phyloP scores from a whole-genome alignment of 2,329 filamentous ascomycete species.

The Epichloe scottii region DNA sequence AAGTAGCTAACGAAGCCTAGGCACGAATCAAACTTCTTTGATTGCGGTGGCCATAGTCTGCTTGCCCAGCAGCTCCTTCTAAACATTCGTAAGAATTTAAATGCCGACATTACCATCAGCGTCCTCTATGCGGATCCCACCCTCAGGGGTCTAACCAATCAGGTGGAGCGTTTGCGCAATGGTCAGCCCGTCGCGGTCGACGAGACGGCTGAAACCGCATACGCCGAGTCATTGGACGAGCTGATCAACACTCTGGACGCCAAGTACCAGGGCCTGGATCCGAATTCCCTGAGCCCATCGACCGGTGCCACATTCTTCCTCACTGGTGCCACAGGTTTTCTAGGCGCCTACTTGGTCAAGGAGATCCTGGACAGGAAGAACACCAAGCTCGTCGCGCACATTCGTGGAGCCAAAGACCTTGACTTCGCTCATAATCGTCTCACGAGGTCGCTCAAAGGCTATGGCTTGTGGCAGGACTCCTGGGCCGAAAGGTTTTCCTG shows the following conservation, averaged over 20 bases:
- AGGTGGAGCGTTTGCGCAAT: slow-evolving; percentile 14
- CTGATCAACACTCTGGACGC: slow-evolving; percentile 36
- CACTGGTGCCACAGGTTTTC: slow-evolving; percentile 68
- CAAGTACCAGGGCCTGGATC: slow-evolving; percentile 13
- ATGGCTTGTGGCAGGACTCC: slow-evolving; percentile 60
- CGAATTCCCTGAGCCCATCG: slow-evolving; percentile 21
- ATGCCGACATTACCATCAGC: slow-evolving; percentile 19
- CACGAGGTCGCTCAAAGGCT: slow-evolving; percentile 54
- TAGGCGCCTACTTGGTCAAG: slow-evolving; percentile 67
- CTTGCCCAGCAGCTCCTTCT: slow-evolving; percentile 68
- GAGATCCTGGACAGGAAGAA: slow-evolving; percentile 48
- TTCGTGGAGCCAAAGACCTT: slow-evolving; percentile 51
- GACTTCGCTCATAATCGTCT: slow-evolving; percentile 52
- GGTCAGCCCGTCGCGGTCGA: slow-evolving; percentile 13
- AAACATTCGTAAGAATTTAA: slow-evolving; percentile 25
- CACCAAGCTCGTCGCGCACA: slow-evolving; percentile 52
- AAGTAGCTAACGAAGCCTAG: background rate
- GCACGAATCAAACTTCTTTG: slow-evolving; percentile 20
- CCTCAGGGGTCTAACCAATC: slow-evolving; percentile 16
- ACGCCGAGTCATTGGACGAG: slow-evolving; percentile 39
- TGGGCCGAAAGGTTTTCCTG: slow-evolving; percentile 53
- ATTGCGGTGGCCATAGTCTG: slow-evolving; percentile 26
- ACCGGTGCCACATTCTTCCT: slow-evolving; percentile 53
- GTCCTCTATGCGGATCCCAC: slow-evolving; percentile 18
- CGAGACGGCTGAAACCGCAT: slow-evolving; percentile 30